phyloP scores from a whole-genome alignment of 306 rosid species.

The Gleditsia sinensis region DNA sequence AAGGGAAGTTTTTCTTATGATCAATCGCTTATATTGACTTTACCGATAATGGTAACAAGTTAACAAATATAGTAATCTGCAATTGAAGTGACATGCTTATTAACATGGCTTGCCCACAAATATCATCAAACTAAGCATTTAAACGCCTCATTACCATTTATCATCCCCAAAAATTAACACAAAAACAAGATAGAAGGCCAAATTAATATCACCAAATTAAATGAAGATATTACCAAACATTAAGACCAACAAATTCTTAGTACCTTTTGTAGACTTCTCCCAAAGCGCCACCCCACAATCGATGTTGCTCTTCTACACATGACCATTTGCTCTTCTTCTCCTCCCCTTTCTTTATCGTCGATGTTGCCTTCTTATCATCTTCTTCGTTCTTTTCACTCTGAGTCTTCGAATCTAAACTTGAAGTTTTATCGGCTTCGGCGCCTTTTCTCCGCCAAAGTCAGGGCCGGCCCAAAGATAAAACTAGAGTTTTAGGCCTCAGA shows the following conservation, averaged over 20 bases:
- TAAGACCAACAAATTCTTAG: not conserved
- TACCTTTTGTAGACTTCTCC: conserved; percentile 86
- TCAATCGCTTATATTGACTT: not conserved
- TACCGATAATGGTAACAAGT: conserved; percentile 20
- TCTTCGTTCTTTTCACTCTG: conserved; percentile 4
- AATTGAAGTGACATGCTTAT: conserved; percentile 2
- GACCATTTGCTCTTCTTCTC: conserved; percentile 60
- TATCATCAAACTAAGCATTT: conserved; percentile 16
- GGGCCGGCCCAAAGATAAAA: too few species aligned
- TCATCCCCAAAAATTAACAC: conserved; percentile 17
- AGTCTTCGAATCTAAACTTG: conserved; percentile 33
- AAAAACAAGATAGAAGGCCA: too few species aligned
- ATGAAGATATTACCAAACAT: not conserved
- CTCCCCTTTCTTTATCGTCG: conserved; percentile 27
- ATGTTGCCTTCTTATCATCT: not conserved
- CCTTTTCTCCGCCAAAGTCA: conserved; percentile 66
- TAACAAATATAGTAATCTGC: conserved; percentile 26
- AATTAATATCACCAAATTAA: too few species aligned
- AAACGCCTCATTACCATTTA: conserved; percentile 3
- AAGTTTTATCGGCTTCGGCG: conserved; percentile 41
- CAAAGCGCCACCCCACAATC: conserved; percentile 85
- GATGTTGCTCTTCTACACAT: conserved; percentile 70
- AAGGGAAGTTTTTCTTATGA: conserved; percentile 25
- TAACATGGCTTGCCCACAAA: conserved; percentile 5
- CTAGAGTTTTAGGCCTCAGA: too few species aligned